Conservation (phyloP, 148 eudicot genomes). For the Bassia scoparia region DNA sequence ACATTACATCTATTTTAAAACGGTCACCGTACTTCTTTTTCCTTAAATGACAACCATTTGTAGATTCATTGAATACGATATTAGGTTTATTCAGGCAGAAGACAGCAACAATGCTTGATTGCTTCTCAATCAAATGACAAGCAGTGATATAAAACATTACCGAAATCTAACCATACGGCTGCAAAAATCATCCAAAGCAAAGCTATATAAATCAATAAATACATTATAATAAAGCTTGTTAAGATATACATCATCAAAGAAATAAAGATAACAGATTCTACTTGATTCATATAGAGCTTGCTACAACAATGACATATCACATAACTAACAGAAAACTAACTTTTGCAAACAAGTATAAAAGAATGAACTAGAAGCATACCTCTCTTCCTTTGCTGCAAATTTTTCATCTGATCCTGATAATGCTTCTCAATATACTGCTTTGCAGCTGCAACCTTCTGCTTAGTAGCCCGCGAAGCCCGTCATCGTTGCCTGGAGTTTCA, state of each 20-base stretch:
- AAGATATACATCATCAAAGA: conserved; percentile 2
- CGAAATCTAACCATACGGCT: background rate
- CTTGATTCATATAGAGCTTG: background rate
- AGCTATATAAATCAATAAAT: background rate
- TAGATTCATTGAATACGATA: no score
- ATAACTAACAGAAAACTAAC: background rate
- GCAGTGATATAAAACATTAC: background rate
- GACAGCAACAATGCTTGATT: background rate
- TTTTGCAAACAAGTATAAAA: background rate
- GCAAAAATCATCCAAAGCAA: background rate
- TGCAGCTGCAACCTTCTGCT: conserved; percentile 96
- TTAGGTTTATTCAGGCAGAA: background rate
- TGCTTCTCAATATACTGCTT: conserved; percentile 97
- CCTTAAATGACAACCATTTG: no score
- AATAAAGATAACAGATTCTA: background rate
- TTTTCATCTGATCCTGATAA: conserved; percentile 96
- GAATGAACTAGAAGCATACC: conserved; percentile 46
- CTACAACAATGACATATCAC: background rate
- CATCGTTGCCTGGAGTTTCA: conserved; percentile 56
- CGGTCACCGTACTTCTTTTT: background rate
- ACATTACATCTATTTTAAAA: background rate
- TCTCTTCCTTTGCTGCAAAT: conserved; percentile 79
- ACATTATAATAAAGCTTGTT: background rate
- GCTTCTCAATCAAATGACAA: conserved; percentile 2
- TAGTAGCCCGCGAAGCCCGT: conserved; percentile 76